phyloP scores from a whole-genome alignment of 129 eudicot species.

The Tagetes patula region DNA sequence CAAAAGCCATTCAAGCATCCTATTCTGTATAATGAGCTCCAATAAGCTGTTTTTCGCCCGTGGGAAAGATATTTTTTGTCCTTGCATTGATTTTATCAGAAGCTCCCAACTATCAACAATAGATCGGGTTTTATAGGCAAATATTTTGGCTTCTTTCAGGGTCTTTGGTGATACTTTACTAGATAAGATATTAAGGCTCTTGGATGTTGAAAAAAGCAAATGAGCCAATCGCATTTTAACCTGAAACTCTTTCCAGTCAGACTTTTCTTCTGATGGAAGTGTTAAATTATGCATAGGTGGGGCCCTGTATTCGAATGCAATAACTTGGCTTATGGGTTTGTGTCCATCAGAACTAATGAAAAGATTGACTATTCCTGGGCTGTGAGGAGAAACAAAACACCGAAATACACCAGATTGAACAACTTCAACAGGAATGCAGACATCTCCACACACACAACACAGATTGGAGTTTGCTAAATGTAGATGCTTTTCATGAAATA shows the following conservation, averaged over 20 bases:
- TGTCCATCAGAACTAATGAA: slow-evolving; percentile 74
- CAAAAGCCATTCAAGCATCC: slow-evolving; percentile 79
- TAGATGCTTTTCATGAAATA: slow-evolving; percentile 52
- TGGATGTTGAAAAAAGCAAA: slow-evolving; percentile 80
- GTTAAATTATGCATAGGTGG: slow-evolving; percentile 33
- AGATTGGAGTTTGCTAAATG: slow-evolving; percentile 49
- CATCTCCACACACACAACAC: slow-evolving; percentile 68
- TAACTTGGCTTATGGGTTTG: slow-evolving; percentile 72
- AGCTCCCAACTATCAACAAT: slow-evolving; percentile 59
- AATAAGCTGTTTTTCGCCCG: slow-evolving; percentile 65
- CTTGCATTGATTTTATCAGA: slow-evolving; percentile 48
- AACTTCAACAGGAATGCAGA: slow-evolving; percentile 55
- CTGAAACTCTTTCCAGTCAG: slow-evolving; percentile 60
- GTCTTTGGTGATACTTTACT: slow-evolving; percentile 47
- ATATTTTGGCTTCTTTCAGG: slow-evolving; percentile 68
- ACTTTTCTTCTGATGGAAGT: slow-evolving; percentile 42
- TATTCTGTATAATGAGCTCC: slow-evolving; percentile 70
- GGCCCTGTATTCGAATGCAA: slow-evolving; percentile 70
- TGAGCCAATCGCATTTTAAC: slow-evolving; percentile 77
- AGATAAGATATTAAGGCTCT: slow-evolving; percentile 56
- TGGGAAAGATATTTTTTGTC: slow-evolving; percentile 43
- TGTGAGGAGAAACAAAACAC: slow-evolving; percentile 60
- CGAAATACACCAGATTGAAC: slow-evolving; percentile 85
- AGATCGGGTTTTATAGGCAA: slow-evolving; percentile 55
- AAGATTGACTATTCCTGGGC: slow-evolving; percentile 67